Conservation (phyloP, 805 yeast genomes). For the Pichia sporocuriosa region DNA sequence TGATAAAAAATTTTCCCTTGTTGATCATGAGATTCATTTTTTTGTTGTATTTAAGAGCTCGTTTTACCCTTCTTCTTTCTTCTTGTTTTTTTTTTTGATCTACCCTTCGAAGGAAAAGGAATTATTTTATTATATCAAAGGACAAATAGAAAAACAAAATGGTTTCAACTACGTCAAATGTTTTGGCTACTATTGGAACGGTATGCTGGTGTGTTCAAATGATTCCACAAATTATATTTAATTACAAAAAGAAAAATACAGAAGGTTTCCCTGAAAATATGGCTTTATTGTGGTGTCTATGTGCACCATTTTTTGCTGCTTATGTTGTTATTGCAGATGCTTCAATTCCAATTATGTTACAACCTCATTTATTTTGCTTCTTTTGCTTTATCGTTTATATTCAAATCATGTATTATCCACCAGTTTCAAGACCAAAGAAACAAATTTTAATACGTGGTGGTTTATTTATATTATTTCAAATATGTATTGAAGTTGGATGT, state of each 20-base stretch:
- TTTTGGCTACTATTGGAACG: constrained; percentile 83
- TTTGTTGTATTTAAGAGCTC: too few relatives aligned
- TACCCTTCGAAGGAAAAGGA: too few relatives aligned
- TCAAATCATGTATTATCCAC: constrained; percentile 50
- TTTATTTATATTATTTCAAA: constrained; percentile 31
- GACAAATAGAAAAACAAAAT: constrained; percentile 2
- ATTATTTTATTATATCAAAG: too few relatives aligned
- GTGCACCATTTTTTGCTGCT: constrained; percentile 49
- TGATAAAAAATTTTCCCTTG: too few relatives aligned
- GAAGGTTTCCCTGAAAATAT: constrained; percentile 84
- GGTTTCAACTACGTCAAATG: constrained; percentile 52
- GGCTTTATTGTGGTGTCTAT: constrained; percentile 76
- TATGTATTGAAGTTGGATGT: constrained; percentile 40
- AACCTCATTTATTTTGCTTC: constrained; percentile 48
- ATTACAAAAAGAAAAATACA: constrained; percentile 69
- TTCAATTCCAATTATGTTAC: constrained; percentile 44
- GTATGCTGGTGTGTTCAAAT: constrained; percentile 90
- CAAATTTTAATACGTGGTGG: constrained; percentile 28
- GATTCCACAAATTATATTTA: constrained; percentile 65
- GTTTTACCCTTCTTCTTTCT: too few relatives aligned
- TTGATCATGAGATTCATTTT: too few relatives aligned
- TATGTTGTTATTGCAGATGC: constrained; percentile 43
- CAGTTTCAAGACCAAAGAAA: constrained; percentile 30
- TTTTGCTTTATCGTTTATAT: constrained; percentile 43
- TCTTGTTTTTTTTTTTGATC: neutral